Percentiles rank a stretch among this genome's conserved stretches.
Conservation (phyloP, 345 rosid genomes). For the Barbarea vulgaris region DNA sequence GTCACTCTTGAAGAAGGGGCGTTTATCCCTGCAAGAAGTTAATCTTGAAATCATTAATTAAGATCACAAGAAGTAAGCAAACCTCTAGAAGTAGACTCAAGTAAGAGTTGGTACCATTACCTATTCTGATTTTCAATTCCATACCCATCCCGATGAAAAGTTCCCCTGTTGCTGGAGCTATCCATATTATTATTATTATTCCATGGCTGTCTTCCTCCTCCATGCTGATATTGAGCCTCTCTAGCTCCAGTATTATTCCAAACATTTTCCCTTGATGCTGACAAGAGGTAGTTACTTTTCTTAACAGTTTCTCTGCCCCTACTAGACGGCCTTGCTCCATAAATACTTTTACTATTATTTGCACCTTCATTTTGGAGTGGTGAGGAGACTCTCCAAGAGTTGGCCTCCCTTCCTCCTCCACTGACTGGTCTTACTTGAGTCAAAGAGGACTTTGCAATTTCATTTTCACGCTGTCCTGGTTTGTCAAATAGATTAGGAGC, state of each 20-base stretch:
- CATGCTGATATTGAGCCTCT: slow-evolving; percentile 59
- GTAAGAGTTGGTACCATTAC: slow-evolving; percentile 48
- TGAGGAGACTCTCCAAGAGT: slow-evolving; percentile 70
- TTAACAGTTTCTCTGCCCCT: slow-evolving; percentile 55
- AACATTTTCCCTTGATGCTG: slow-evolving; percentile 51
- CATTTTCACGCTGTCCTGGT: slow-evolving; percentile 67
- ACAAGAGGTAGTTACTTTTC: slow-evolving; percentile 54
- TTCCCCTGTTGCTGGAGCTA: slow-evolving; percentile 52
- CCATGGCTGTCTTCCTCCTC: slow-evolving; percentile 72
- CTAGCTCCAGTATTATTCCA: slow-evolving; percentile 59
- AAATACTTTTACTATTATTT: slow-evolving; percentile 45
- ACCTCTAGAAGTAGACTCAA: slow-evolving; percentile 47
- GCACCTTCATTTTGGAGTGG: slow-evolving; percentile 59
- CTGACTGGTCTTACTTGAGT: slow-evolving; percentile 57
- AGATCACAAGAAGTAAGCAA: slow-evolving; percentile 51
- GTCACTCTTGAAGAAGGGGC: slow-evolving; percentile 58
- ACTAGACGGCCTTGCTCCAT: slow-evolving; percentile 52
- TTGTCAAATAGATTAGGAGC: slow-evolving; percentile 53
- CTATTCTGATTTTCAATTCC: slow-evolving; percentile 57
- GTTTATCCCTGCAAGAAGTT: slow-evolving; percentile 66
- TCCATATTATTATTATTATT: slow-evolving; percentile 43
- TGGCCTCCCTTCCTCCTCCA: slow-evolving; percentile 76
- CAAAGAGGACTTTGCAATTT: slow-evolving; percentile 59
- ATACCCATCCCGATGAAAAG: slow-evolving; percentile 50
- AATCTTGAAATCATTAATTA: slow-evolving; percentile 52